phyloP scores from a whole-genome alignment of 23 red algal genomes.

The Gracilaria domingensis region DNA sequence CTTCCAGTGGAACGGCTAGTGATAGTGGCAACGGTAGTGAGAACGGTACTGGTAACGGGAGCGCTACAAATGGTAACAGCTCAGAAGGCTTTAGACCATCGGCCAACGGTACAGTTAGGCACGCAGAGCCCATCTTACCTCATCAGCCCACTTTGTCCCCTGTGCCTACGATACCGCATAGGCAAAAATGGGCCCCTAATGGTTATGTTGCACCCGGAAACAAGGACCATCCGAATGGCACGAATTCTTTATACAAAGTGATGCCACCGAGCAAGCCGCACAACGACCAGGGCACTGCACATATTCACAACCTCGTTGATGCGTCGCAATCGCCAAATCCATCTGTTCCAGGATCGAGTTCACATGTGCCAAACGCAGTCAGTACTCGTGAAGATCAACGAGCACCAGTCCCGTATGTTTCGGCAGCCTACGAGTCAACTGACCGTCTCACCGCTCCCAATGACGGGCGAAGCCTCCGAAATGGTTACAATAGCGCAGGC shows the following conservation, averaged over 20 bases:
- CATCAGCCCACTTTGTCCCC: neutral
- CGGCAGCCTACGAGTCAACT: neutral
- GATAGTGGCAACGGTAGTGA: conserved; percentile 46
- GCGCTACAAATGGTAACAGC: neutral
- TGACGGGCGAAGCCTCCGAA: neutral
- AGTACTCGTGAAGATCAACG: neutral
- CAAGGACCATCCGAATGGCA: neutral
- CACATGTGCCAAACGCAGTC: neutral
- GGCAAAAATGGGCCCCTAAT: neutral
- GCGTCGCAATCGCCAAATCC: neutral
- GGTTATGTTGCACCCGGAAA: neutral
- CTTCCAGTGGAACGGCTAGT: neutral
- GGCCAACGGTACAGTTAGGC: neutral
- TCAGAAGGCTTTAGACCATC: neutral
- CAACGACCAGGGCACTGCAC: neutral
- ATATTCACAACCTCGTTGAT: neutral
- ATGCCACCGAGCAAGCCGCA: neutral
- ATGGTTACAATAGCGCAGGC: neutral
- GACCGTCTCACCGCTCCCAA: neutral
- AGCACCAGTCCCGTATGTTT: neutral
- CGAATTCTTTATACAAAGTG: neutral
- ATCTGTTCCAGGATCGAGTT: neutral
- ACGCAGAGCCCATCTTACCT: neutral
- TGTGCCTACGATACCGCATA: neutral
- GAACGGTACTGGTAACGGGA: conserved; percentile 33